phyloP scores from a whole-genome alignment of 2,329 filamentous ascomycete species.

The Botrytis medusae region DNA sequence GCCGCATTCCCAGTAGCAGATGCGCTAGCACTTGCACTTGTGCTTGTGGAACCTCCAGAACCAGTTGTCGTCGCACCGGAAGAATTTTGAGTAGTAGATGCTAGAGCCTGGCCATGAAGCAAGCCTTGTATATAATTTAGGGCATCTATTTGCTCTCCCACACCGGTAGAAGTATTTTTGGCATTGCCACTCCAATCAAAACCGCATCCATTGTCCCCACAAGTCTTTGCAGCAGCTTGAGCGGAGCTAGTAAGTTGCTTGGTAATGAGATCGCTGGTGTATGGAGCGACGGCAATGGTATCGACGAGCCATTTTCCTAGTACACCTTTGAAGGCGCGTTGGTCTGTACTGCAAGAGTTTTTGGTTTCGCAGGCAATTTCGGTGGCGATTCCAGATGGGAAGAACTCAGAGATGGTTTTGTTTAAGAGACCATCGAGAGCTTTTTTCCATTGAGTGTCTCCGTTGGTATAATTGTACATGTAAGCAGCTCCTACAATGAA shows the following conservation, averaged over 20 bases:
- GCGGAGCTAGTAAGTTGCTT: slow-evolving; percentile 59
- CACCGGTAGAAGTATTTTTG: slow-evolving; percentile 47
- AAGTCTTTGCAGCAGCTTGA: slow-evolving; percentile 59
- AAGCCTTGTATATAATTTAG: slow-evolving; percentile 50
- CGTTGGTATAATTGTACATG: slow-evolving; percentile 58
- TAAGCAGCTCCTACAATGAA: slow-evolving; percentile 63
- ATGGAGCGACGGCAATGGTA: slow-evolving; percentile 62
- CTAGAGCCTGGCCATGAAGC: slow-evolving; percentile 37
- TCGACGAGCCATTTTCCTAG: slow-evolving; percentile 65
- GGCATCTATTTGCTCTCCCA: slow-evolving; percentile 55
- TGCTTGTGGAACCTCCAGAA: neutral
- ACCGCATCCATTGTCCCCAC: slow-evolving; percentile 63
- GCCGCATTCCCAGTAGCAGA: neutral
- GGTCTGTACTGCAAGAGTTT: slow-evolving; percentile 65
- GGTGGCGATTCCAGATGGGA: slow-evolving; percentile 58
- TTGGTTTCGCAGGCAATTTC: slow-evolving; percentile 66
- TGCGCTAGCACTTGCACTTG: neutral
- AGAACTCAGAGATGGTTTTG: slow-evolving; percentile 51
- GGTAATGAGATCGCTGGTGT: slow-evolving; percentile 54
- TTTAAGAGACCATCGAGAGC: slow-evolving; percentile 57
- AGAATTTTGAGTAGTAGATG: slow-evolving; percentile 49
- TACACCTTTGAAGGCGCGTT: slow-evolving; percentile 71
- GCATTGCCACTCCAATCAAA: slow-evolving; percentile 59
- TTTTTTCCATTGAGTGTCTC: slow-evolving; percentile 49
- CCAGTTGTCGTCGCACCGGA: slow-evolving; percentile 33